Conservation (phyloP, 345 rosid genomes). For the Ceriops decandra region DNA sequence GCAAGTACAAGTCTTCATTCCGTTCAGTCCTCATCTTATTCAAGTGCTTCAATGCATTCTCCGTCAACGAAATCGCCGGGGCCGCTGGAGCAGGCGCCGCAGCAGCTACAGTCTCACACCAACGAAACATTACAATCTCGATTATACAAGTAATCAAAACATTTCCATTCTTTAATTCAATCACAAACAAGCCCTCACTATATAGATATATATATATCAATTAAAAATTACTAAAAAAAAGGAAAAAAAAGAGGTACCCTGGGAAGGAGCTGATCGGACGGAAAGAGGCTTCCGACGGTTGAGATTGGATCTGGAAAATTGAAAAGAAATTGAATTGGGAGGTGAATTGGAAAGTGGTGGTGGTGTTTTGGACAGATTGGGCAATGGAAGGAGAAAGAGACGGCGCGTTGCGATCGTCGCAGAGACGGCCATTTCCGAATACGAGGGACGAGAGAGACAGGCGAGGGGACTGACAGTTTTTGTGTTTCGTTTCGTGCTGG, state of each 20-base stretch:
- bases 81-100: conserved; percentile 25
- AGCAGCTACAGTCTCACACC: conserved; percentile 19
- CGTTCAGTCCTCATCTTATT: conserved; percentile 73
- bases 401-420: conserved; percentile 25
- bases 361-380: conserved; percentile 3
- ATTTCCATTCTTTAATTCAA: no score
- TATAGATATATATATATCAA: no score
- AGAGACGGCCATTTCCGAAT: conserved; percentile 42
- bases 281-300: conserved; percentile 34
- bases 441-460: neutral
- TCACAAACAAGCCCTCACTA: no score
- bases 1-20: conserved; percentile 69
- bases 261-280: conserved; percentile 52
- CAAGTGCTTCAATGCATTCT: conserved; percentile 72
- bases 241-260: conserved; percentile 32
- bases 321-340: conserved; percentile 39
- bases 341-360: conserved; percentile 9
- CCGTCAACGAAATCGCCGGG: conserved; percentile 77
- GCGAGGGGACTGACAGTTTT: no score
- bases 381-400: conserved; percentile 28
- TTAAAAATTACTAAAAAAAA: neutral
- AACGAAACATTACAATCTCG: neutral
- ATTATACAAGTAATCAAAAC: neutral
- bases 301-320: conserved; percentile 32
- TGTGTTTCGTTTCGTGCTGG: neutral